These are phyloP conservation scores for Clarireedia homoeocarpa DNA, from an alignment of 2,329 filamentous ascomycete genomes.

Conservation along the genomic window DNA sequence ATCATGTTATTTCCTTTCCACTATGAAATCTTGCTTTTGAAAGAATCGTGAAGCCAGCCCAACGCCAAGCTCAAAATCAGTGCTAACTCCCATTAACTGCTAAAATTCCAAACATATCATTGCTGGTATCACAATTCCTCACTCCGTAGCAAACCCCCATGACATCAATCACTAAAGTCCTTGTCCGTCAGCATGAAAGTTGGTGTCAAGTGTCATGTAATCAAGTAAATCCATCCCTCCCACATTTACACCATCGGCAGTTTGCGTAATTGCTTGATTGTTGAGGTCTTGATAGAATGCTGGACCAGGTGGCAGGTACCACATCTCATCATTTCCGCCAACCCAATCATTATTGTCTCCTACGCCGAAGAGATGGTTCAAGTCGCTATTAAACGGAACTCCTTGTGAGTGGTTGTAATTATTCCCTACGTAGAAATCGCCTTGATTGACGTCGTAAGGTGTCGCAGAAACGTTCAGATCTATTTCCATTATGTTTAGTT, in stretches of 20 bases:
- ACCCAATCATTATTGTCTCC: conserved; percentile 20
- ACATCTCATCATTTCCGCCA: conserved; percentile 42
- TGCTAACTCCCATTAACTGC: too few relatives aligned
- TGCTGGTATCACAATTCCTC: too few relatives aligned
- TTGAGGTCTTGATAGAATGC: conserved; percentile 61
- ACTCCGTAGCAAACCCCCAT: too few relatives aligned
- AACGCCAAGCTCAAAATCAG: too few relatives aligned
- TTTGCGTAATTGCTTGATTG: conserved; percentile 55
- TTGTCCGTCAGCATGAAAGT: conserved; percentile 1
- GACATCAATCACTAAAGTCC: neutral
- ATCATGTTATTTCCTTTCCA: too few relatives aligned
- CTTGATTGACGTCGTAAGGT: conserved; percentile 49
- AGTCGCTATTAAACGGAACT: conserved; percentile 19
- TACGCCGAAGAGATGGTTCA: conserved; percentile 22
- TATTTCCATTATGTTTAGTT: conserved; percentile 9
- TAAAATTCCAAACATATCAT: too few relatives aligned
- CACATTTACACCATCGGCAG: conserved; percentile 58
- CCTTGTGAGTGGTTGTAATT: conserved; percentile 26
- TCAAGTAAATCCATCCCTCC: conserved; percentile 60
- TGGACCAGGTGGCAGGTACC: conserved; percentile 56
- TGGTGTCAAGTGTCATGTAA: conserved; percentile 56
- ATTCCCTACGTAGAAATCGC: conserved; percentile 44
- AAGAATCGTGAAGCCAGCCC: too few relatives aligned
- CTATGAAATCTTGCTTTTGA: too few relatives aligned
- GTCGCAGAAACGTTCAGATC: conserved; percentile 47